Conservation (phyloP, 2,329 filamentous ascomycete species). For the Kalmusia sp. region DNA sequence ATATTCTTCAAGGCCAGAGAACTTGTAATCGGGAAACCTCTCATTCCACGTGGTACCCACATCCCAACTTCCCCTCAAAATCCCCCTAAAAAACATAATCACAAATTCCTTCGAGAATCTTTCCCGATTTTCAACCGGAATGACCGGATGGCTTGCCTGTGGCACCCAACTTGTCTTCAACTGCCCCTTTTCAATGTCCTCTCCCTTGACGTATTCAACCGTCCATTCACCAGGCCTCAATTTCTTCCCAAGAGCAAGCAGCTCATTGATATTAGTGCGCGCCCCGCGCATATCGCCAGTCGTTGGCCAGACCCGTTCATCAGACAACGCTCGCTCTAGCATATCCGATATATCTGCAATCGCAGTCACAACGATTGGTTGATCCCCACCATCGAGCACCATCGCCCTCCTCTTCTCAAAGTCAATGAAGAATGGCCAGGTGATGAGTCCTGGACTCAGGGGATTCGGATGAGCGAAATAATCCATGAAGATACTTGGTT, state of each 20-base stretch:
- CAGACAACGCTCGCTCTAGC: conserved; percentile 32
- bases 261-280: conserved; percentile 31
- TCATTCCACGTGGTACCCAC: conserved; percentile 55
- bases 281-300: conserved; percentile 35
- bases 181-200: conserved; percentile 56
- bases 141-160: conserved; percentile 36
- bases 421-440: conserved; percentile 44
- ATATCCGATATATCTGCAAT: conserved; percentile 34
- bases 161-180: conserved; percentile 52
- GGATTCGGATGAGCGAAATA: conserved; percentile 61
- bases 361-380: conserved; percentile 35
- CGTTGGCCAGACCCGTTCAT: conserved; percentile 32
- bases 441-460: conserved; percentile 54
- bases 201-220: conserved; percentile 54
- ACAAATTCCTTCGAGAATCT: conserved; percentile 48
- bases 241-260: conserved; percentile 36
- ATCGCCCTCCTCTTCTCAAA: conserved; percentile 36
- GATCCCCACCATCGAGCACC: conserved; percentile 33
- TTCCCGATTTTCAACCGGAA: conserved; percentile 46
- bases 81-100: conserved; percentile 52
- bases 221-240: conserved; percentile 39
- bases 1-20: conserved; percentile 52
- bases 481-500: conserved; percentile 62
- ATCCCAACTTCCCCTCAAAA: conserved; percentile 52
- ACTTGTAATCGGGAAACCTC: conserved; percentile 54